These are phyloP conservation scores for Lentinula detonsa DNA, from an alignment of 768 basidiomycete species.

Conservation along the genomic window DNA sequence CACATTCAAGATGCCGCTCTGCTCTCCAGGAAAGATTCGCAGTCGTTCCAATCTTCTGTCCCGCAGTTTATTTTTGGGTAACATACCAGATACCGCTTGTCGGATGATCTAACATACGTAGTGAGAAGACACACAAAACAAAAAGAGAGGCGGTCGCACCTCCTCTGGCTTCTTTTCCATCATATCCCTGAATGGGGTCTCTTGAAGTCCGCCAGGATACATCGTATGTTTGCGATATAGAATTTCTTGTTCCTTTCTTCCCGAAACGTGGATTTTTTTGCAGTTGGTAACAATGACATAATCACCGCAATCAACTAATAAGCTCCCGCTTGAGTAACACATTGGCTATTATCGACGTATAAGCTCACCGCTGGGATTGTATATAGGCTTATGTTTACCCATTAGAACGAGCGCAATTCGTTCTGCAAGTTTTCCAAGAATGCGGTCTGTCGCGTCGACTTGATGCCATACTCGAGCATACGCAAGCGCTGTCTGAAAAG, in stretches of 20 bases:
- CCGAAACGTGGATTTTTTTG: slow-evolving; percentile 76
- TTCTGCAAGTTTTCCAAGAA: slow-evolving; percentile 93
- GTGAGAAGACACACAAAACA: neutral
- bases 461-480: slow-evolving; percentile 97
- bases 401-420: slow-evolving; percentile 93
- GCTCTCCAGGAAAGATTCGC: slow-evolving; percentile 77
- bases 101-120: slow-evolving; percentile 70
- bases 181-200: slow-evolving; percentile 81
- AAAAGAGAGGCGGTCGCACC: slow-evolving; percentile 38
- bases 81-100: slow-evolving; percentile 95
- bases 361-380: slow-evolving; percentile 78
- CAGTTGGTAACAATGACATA: slow-evolving; percentile 96
- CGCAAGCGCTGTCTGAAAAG: slow-evolving; percentile 79
- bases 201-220: slow-evolving; percentile 91
- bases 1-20: slow-evolving; percentile 69
- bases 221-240: slow-evolving; percentile 87
- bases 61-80: slow-evolving; percentile 95
- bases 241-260: slow-evolving; percentile 82
- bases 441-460: slow-evolving; percentile 82
- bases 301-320: slow-evolving; percentile 91
- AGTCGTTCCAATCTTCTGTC: slow-evolving; percentile 83
- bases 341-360: neutral
- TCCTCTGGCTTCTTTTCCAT: slow-evolving; percentile 84
- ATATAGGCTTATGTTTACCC: slow-evolving; percentile 99
- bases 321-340: neutral